phyloP scores from a whole-genome alignment of 306 rosid genomes.

The Begonia peltatifolia region DNA sequence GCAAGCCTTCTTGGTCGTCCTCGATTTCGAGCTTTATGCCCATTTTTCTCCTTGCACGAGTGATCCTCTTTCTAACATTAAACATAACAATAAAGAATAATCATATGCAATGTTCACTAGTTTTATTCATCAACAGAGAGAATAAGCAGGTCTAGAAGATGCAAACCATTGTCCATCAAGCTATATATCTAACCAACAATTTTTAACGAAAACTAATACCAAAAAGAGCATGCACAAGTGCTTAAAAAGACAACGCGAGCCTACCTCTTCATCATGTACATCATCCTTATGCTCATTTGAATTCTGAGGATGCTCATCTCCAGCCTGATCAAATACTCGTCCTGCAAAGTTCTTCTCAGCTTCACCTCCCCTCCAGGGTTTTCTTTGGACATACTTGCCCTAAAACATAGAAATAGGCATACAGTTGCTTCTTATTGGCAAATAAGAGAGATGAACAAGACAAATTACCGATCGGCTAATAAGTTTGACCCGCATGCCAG shows the following conservation, averaged over 20 bases:
- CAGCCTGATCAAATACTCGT: constrained; percentile 34
- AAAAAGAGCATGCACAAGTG: too few species aligned
- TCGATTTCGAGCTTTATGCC: constrained; percentile 49
- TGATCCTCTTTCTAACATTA: constrained; percentile 46
- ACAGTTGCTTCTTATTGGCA: constrained; percentile 10
- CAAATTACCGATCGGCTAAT: constrained; percentile 48
- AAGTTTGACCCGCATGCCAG: constrained; percentile 86
- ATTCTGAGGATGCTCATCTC: constrained; percentile 51
- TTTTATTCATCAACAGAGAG: too few species aligned
- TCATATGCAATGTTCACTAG: too few species aligned
- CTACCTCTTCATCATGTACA: constrained; percentile 58
- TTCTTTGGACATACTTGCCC: constrained; percentile 60
- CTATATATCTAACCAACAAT: too few species aligned
- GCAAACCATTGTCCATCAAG: too few species aligned
- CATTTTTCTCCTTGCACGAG: constrained; percentile 44
- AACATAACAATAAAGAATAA: too few species aligned
- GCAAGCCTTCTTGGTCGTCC: constrained; percentile 58
- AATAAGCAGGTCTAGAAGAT: too few species aligned
- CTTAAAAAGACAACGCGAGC: not conserved
- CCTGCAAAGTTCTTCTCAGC: constrained; percentile 44
- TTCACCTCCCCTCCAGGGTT: constrained; percentile 43
- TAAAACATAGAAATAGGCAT: constrained; percentile 16
- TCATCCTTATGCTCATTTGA: constrained; percentile 49
- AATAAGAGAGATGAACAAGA: not conserved
- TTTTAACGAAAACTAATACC: too few species aligned